phyloP scores from a whole-genome alignment of 2,329 filamentous ascomycete species.

The Penicillium brasilianum region DNA sequence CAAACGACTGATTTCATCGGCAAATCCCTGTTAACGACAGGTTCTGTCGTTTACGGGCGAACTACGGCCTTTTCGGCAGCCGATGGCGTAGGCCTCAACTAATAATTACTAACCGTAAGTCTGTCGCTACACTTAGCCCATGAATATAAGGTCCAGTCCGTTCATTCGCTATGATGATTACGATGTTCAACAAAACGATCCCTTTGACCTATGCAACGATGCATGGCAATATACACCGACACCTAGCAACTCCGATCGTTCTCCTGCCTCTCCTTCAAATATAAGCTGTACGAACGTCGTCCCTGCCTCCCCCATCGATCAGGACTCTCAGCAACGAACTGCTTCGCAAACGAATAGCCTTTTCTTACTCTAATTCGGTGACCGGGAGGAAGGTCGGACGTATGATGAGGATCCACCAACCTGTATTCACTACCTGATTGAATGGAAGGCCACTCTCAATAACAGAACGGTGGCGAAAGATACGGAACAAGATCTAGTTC shows the following conservation, averaged over 20 bases:
- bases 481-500: constrained; percentile 23
- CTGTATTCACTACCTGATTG: constrained; percentile 23
- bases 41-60: constrained; percentile 14
- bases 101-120: neutral
- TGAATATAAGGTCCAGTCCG: neutral
- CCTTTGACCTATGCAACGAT: constrained; percentile 12
- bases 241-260: too few species aligned
- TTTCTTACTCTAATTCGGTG: constrained; percentile 20
- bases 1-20: constrained; percentile 1
- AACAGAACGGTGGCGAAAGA: constrained; percentile 17
- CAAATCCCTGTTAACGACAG: too few species aligned
- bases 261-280: too few species aligned
- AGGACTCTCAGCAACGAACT: neutral
- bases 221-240: constrained; percentile 11
- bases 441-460: constrained; percentile 24
- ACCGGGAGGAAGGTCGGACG: constrained; percentile 17
- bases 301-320: too few species aligned
- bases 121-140: constrained; percentile 14
- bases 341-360: constrained; percentile 13
- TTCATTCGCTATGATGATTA: constrained; percentile 10
- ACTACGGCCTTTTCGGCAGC: constrained; percentile 4
- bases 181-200: constrained; percentile 12
- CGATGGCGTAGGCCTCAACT: constrained; percentile 17
- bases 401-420: constrained; percentile 21
- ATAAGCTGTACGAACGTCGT: too few species aligned